These are phyloP conservation scores for Omphalotus olearius DNA, from an alignment of 1,284 basidiomycete genomes.

Conservation along the genomic window DNA sequence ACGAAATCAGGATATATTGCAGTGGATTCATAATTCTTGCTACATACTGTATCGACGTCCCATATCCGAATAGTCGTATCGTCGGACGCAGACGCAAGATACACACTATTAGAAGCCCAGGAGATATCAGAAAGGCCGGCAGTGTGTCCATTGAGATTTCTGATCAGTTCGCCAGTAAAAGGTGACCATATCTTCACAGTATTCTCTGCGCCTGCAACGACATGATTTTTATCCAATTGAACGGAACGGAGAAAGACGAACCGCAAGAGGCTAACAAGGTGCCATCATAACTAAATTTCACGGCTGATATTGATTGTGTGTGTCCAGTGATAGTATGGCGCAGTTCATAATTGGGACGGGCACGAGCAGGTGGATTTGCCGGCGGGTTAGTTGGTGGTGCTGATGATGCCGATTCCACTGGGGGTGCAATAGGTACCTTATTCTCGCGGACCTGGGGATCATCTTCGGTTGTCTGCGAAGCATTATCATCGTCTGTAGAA, in stretches of 20 bases:
- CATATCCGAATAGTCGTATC: constrained; percentile 85
- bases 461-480: constrained; percentile 79
- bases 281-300: constrained; percentile 83
- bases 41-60: constrained; percentile 72
- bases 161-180: constrained; percentile 70
- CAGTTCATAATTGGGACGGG: constrained; percentile 65
- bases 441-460: constrained; percentile 70
- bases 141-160: constrained; percentile 68
- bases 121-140: constrained; percentile 86
- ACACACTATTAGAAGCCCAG: constrained; percentile 80
- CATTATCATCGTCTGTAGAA: constrained; percentile 72
- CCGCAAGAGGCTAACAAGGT: constrained; percentile 76
- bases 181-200: constrained; percentile 79
- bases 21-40: constrained; percentile 1
- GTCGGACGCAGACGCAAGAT: constrained; percentile 87
- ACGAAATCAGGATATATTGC: constrained; percentile 11
- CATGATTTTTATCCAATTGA: constrained; percentile 1
- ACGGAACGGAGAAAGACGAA: constrained; percentile 22
- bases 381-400: constrained; percentile 20
- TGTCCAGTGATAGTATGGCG: constrained; percentile 66
- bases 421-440: constrained; percentile 33
- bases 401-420: constrained; percentile 26
- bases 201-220: constrained; percentile 61
- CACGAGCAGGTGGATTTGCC: constrained; percentile 26
- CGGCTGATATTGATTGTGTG: constrained; percentile 73